phyloP scores from a whole-genome alignment of 164 flowering plant genomes.

The Chloranthus sessilifolius region DNA sequence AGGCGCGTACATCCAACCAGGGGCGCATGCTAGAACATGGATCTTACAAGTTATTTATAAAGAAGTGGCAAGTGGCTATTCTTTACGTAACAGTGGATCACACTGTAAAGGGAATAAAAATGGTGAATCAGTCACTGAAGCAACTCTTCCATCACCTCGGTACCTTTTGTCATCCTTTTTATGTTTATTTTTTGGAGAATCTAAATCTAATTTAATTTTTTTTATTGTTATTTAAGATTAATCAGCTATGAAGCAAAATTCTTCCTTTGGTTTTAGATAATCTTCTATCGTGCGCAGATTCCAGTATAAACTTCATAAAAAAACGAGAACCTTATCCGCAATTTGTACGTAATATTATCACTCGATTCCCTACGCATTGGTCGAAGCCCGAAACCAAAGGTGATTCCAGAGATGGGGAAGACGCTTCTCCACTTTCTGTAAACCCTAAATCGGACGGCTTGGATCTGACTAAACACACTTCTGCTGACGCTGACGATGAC shows the following conservation, averaged over 20 bases:
- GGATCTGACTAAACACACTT: slow-evolving; percentile 21
- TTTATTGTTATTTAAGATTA: neutral
- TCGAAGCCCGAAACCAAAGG: slow-evolving; percentile 22
- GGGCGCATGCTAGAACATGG: too few relatives aligned
- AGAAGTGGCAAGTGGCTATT: neutral
- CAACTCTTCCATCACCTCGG: slow-evolving; percentile 20
- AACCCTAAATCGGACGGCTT: slow-evolving; percentile 13
- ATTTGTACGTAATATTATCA: slow-evolving; percentile 26
- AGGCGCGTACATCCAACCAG: too few relatives aligned
- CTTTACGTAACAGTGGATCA: neutral
- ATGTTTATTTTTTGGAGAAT: neutral
- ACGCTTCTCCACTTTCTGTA: slow-evolving; percentile 8
- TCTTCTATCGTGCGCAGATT: slow-evolving; percentile 7
- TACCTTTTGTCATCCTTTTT: slow-evolving; percentile 4
- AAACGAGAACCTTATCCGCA: slow-evolving; percentile 24
- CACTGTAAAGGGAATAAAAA: slow-evolving; percentile 5
- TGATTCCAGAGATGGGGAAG: slow-evolving; percentile 16
- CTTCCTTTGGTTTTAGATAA: neutral
- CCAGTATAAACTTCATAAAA: slow-evolving; percentile 17
- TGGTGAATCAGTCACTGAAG: slow-evolving; percentile 24
- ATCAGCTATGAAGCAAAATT: too few relatives aligned
- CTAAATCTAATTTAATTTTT: neutral
- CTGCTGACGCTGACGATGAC: slow-evolving; percentile 53
- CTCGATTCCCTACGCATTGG: slow-evolving; percentile 34
- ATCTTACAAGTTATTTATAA: too few relatives aligned